Base-by-base conservation (phyloP, 192 early-diverging fungal species). In the Dimargaris cristalligena region DNA sequence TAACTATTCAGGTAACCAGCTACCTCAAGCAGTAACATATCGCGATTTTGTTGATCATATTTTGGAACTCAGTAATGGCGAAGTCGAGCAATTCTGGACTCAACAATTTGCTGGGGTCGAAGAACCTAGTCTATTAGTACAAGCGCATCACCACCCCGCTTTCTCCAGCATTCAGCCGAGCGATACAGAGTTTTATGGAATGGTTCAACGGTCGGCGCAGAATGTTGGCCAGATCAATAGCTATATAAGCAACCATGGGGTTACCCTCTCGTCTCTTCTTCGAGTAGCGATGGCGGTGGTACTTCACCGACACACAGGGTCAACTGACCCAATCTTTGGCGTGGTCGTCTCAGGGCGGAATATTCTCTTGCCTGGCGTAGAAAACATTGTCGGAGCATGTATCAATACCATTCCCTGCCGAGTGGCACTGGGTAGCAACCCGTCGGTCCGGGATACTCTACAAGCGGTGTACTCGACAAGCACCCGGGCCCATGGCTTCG, bases 321-420 rank as follows among this genome's bases (percentile, higher is more conserved):
- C 9, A n/a, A n/a, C 52, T 16, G 6, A 54, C 29, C 18, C 25
- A 13, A 30, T 54, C 30, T 54, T 54, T 54, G 52, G 52, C 11
- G 31, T 30, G 26, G 25, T 25, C 28, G 52, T 54, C 30, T 54
- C 52, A 23, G 52, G 52, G 8, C 52, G 52, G 9, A 54, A 54
- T 30, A 10, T 54, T 16, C 32, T 30, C 22, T 23, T 54, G 22
- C 26, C 26, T 6, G 26, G 8, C 25, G 29, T 29, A 4, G 52
- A 54, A 13, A 4, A 4, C 16, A 31, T 54, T 8, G 28, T 54
- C 25, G 52, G 52, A 8, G 26, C 52, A 6, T 54, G 52, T 30
- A 54, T 54, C 30, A 54, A 23, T 8, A 54, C 52, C 52, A 29
- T 54, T 11, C 52, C 52, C 16, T 29, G 28, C 28, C 52, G 29